Evolutionary conservation across 2,329 filamentous ascomycete species (phyloP), one percentile per base, ranked within the genome.

Genomic region (Colletotrichum noveboracense): DNA sequence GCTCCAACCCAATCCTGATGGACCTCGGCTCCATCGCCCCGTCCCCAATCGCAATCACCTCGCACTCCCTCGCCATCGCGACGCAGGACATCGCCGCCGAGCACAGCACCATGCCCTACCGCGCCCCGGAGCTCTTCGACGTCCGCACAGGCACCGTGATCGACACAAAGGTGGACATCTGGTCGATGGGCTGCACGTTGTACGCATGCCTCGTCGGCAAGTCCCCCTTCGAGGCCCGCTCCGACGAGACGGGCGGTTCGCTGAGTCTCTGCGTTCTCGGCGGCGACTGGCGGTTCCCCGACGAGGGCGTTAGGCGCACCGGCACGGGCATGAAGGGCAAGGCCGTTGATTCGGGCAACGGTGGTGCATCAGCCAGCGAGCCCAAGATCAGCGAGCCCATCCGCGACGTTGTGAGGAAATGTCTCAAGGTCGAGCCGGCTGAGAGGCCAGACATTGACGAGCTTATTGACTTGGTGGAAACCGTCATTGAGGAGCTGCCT

Each of bases 71-170:
- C 70, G 97, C 97, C 60, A 92, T 99, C 64, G 95, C 96, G 69
- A 94, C 98, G 43, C 97, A 98, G 86, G 97, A 99, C 84, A 94
- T 92, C 55, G 97, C 97, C 26, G 97, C 96, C 70, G 97, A 99
- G 84, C 96, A 98, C 88, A 96, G 93, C 78, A 99, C 97, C 55
- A 98, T 99, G 96, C 96, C 97, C 0, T 99, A 99, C 87, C 95
- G 97, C 75, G 97, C 97, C 2, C 97, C 97, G 0, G 97, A 99
- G 86, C 93, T 99, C 76, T 99, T 99, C 85, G 97, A 99, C 84
- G 97, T 98, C 72, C 98, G 98, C 86, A 98, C 96, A 5, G 96
- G 95, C 77, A 93, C 94, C 65, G 92, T 95, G 66, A 94, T 99
- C 81, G 97, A 98, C 85, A 98, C 96, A 14, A 98, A 98, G 83